Conservation (phyloP, 139 green algal genomes). For the Chlorella sorokiniana region DNA sequence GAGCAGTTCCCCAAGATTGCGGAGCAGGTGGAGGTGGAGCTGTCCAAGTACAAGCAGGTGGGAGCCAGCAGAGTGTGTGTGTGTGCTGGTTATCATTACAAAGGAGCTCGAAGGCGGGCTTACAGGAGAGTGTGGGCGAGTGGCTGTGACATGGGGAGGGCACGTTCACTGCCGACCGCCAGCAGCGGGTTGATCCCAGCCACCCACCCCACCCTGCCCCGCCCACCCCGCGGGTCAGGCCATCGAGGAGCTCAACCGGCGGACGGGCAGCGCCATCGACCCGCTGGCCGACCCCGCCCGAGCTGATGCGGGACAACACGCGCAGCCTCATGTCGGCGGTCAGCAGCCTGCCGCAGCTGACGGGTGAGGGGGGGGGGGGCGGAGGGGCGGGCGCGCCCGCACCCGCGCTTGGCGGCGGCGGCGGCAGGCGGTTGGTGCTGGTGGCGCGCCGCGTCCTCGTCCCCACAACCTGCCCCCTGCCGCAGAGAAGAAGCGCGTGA, state of each 20-base stretch:
- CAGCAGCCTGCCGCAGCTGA: slow-evolving; percentile 77
- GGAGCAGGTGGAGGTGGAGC: slow-evolving; percentile 77
- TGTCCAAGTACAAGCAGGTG: slow-evolving; percentile 83
- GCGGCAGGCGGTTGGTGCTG: too few relatives aligned
- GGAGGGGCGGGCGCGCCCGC: background rate
- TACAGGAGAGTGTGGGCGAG: too few relatives aligned
- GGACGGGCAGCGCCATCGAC: slow-evolving; percentile 61
- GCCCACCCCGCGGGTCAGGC: slow-evolving; percentile 34
- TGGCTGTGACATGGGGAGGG: too few relatives aligned
- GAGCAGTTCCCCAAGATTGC: slow-evolving; percentile 83
- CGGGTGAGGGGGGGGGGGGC: slow-evolving; percentile 46
- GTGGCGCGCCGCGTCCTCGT: too few relatives aligned
- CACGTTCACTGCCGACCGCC: too few relatives aligned
- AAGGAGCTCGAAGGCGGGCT: too few relatives aligned
- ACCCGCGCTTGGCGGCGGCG: too few relatives aligned
- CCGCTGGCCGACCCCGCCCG: slow-evolving; percentile 39
- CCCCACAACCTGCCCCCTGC: background rate
- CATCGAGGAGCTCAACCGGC: slow-evolving; percentile 91
- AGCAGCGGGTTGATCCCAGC: too few relatives aligned
- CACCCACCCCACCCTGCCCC: background rate
- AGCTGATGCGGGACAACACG: slow-evolving; percentile 65
- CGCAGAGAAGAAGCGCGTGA: slow-evolving; percentile 80
- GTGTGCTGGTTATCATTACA: background rate
- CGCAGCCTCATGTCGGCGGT: slow-evolving; percentile 85
- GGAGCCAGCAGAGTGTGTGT: background rate